Evolutionary conservation across 2,329 filamentous ascomycete genomes (phyloP).

Genomic region (Exophiala mesophila): DNA sequence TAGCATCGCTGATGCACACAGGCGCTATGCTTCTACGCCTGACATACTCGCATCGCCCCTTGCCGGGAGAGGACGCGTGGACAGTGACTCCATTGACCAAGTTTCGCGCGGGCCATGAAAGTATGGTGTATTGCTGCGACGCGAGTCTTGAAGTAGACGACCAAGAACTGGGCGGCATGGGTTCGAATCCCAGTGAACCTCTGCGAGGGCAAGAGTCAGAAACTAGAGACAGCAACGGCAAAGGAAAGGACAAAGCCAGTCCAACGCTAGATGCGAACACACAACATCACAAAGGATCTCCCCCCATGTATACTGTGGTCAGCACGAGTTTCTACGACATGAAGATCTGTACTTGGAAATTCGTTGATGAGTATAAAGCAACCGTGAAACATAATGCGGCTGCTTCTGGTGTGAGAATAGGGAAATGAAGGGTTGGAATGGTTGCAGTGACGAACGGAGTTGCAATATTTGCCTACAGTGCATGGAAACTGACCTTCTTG

Average conservation of each 20-base stretch:
- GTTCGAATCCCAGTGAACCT: slow-evolving; percentile 8
- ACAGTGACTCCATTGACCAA: slow-evolving; percentile 60
- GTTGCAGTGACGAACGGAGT: no score
- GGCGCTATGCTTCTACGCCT: slow-evolving; percentile 64
- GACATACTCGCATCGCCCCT: slow-evolving; percentile 10
- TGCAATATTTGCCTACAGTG: no score
- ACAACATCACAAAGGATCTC: no score
- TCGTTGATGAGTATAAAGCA: slow-evolving; percentile 16
- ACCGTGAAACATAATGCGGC: background rate
- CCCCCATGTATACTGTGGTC: slow-evolving; percentile 31
- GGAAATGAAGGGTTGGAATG: no score
- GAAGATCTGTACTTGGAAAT: slow-evolving; percentile 46
- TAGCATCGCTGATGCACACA: slow-evolving; percentile 92
- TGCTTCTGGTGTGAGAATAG: no score
- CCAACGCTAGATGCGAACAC: background rate
- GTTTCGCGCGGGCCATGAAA: slow-evolving; percentile 75
- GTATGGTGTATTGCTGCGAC: slow-evolving; percentile 89
- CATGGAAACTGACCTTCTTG: no score
- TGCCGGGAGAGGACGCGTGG: slow-evolving; percentile 37
- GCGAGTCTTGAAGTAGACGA: slow-evolving; percentile 29
- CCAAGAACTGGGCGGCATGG: background rate
- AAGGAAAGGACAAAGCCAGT: background rate
- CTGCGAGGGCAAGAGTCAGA: background rate
- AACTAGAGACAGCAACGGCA: background rate
- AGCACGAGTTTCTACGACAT: slow-evolving; percentile 53